Conservation (phyloP, 192 early-diverging fungal genomes). For the Linnemannia elongata region DNA sequence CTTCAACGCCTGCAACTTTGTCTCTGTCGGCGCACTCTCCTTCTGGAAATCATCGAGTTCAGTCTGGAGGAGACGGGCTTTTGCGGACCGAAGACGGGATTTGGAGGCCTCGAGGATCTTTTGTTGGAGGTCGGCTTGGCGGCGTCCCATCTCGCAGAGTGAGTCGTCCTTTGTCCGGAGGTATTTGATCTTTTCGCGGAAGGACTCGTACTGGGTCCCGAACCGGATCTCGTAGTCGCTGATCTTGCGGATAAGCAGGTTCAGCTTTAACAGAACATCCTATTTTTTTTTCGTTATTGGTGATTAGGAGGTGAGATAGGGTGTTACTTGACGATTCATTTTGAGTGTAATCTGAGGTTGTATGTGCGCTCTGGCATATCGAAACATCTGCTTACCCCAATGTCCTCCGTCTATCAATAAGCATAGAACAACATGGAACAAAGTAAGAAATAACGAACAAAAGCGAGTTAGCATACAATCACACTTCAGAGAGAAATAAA, state of each 20-base stretch:
- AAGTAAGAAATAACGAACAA: neutral
- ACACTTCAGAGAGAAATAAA: neutral
- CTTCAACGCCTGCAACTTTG: slow-evolving; percentile 41
- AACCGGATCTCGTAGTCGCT: slow-evolving; percentile 55
- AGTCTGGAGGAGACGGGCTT: slow-evolving; percentile 33
- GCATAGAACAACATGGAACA: slow-evolving; percentile 6
- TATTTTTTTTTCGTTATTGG: neutral
- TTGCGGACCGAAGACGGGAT: slow-evolving; percentile 34
- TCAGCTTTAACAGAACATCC: slow-evolving; percentile 53
- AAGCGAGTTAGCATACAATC: neutral
- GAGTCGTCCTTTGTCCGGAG: slow-evolving; percentile 57
- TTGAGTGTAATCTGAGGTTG: neutral
- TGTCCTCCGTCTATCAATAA: slow-evolving; percentile 35
- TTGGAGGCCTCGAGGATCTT: slow-evolving; percentile 49
- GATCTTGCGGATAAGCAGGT: slow-evolving; percentile 55
- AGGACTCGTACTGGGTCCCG: slow-evolving; percentile 49
- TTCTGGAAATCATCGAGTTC: slow-evolving; percentile 49
- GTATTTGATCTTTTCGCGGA: slow-evolving; percentile 56
- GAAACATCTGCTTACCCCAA: slow-evolving; percentile 28
- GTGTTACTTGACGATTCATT: neutral
- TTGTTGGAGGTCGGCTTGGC: slow-evolving; percentile 42
- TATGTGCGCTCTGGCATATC: neutral
- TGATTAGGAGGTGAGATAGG: neutral
- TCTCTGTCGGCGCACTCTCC: slow-evolving; percentile 33
- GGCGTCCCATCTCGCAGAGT: slow-evolving; percentile 55